phyloP scores from a whole-genome alignment of 2,329 filamentous ascomycete genomes.

The Trichoderma koningii region DNA sequence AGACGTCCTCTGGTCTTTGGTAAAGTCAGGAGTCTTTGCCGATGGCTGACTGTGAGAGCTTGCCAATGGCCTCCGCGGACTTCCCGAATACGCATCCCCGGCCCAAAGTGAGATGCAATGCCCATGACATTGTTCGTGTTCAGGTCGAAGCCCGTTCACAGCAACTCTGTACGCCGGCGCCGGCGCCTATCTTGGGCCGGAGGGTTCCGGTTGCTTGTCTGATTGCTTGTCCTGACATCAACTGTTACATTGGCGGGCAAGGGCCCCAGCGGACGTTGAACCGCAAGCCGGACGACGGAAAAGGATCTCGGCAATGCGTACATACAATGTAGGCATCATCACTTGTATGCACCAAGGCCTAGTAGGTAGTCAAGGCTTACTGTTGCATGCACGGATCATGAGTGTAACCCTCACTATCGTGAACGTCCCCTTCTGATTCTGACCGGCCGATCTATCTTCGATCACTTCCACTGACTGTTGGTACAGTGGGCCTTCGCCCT shows the following conservation, averaged over 20 bases:
- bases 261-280: not conserved
- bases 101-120: not conserved
- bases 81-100: constrained; percentile 9
- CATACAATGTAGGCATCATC: not conserved
- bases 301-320: not conserved
- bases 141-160: not conserved
- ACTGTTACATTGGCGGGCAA: not conserved
- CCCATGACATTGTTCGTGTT: not conserved
- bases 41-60: not conserved
- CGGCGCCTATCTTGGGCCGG: no score
- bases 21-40: not conserved
- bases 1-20: not conserved
- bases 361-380: not conserved
- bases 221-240: not conserved
- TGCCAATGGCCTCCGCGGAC: constrained; percentile 5
- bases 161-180: not conserved
- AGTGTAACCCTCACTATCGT: not conserved
- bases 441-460: not conserved
- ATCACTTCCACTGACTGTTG: not conserved
- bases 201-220: not conserved
- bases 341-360: not conserved
- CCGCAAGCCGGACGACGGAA: not conserved
- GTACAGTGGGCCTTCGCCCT: no score
- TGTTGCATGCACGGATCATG: not conserved
- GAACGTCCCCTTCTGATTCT: no score